A percentile compares a stretch with the other conserved stretches of the same genome.
Conservation (phyloP, 2,329 filamentous ascomycete genomes). For the Trichoderma cornu-damae region DNA sequence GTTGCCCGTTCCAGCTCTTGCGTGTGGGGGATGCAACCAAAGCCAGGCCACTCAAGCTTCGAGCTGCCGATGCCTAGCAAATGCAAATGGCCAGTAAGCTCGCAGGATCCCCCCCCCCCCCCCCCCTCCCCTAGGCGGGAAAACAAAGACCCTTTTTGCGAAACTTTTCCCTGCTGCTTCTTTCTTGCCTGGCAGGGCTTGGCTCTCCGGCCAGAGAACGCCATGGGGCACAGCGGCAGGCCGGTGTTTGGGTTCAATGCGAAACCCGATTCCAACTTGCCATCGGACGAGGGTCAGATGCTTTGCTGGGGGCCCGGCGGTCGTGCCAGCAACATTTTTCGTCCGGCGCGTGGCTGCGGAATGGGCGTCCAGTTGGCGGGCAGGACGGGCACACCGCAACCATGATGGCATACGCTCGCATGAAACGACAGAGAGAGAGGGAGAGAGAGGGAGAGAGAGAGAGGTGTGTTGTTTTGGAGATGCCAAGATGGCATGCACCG, state of each 20-base stretch:
- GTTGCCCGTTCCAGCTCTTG: not conserved
- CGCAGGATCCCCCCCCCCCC: no score
- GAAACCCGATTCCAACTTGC: conserved; percentile 12
- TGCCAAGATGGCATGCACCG: no score
- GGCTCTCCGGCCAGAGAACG: no score
- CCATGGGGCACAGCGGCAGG: not conserved
- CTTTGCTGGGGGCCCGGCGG: conserved; percentile 4
- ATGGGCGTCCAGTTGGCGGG: not conserved
- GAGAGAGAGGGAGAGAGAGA: not conserved
- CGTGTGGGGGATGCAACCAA: conserved; percentile 15
- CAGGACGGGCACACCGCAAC: not conserved
- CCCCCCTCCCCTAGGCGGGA: no score
- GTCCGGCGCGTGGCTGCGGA: not conserved
- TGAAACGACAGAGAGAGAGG: no score
- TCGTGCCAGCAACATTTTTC: conserved; percentile 12
- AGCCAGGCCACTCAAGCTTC: conserved; percentile 1
- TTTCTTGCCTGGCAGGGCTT: conserved; percentile 3
- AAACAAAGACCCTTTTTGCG: no score
- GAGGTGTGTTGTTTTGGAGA: no score
- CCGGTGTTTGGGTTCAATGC: not conserved
- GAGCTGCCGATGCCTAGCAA: conserved; percentile 8
- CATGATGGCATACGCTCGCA: no score
- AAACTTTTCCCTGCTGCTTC: conserved; percentile 7
- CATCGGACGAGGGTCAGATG: conserved; percentile 13
- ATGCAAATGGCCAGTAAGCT: not conserved